These are phyloP conservation scores for Aureobasidium pullulans DNA, from an alignment of 2,329 filamentous ascomycete genomes.

Conservation along the genomic window DNA sequence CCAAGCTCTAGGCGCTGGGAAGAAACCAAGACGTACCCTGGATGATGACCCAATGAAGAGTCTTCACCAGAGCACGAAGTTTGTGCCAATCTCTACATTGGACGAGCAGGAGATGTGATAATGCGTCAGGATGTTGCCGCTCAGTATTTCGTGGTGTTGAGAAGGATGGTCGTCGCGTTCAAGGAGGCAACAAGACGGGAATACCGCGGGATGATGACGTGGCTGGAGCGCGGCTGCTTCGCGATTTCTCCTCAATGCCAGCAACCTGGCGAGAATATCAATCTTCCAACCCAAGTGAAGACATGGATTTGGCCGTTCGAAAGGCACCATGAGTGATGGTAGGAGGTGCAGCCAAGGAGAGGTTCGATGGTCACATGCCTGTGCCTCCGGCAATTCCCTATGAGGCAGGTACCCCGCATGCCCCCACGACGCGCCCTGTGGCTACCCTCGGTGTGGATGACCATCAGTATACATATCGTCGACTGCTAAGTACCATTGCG, in stretches of 20 bases:
- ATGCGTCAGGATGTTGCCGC: neutral
- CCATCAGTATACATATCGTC: neutral
- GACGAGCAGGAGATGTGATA: neutral
- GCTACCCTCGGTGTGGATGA: neutral
- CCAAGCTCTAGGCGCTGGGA: neutral
- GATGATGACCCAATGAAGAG: neutral
- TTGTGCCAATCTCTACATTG: neutral
- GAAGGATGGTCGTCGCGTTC: neutral
- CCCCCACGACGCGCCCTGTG: slow-evolving; percentile 5
- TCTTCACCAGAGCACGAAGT: neutral
- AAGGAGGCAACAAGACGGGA: neutral
- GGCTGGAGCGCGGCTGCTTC: neutral
- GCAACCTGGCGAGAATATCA: neutral
- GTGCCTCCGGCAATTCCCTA: neutral
- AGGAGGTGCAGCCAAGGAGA: neutral
- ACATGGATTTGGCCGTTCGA: no score
- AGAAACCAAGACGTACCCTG: neutral
- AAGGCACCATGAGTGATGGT: no score
- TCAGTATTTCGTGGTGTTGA: neutral
- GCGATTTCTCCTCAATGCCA: neutral
- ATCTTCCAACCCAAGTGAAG: neutral
- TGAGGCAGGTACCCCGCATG: neutral
- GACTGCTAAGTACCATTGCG: neutral
- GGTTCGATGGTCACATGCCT: neutral
- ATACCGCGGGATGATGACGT: neutral